Conservation (phyloP, 805 yeast species). For the Kazachstania psychrophila region DNA sequence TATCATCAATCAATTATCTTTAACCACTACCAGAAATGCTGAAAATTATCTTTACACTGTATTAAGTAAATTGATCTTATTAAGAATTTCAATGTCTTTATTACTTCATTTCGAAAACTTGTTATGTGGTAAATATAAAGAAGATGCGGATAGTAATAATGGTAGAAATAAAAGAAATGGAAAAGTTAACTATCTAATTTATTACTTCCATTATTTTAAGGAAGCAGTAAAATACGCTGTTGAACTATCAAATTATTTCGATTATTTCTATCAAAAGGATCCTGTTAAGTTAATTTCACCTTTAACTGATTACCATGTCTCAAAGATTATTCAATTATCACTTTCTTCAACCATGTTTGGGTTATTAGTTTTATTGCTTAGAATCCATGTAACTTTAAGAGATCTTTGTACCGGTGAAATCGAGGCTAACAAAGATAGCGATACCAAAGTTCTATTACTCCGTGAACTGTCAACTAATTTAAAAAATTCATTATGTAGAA, state of each 20-base stretch:
- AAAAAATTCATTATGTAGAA: slow-evolving; percentile 15
- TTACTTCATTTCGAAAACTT: slow-evolving; percentile 24
- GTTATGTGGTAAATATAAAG: slow-evolving; percentile 1
- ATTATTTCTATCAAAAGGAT: slow-evolving; percentile 16
- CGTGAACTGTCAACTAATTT: slow-evolving; percentile 12
- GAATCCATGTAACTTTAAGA: slow-evolving; percentile 9
- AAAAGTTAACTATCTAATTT: slow-evolving; percentile 6
- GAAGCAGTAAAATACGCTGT: slow-evolving; percentile 4
- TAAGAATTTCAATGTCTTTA: slow-evolving; percentile 23
- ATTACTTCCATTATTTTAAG: slow-evolving; percentile 17
- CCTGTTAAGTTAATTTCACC: slow-evolving; percentile 11
- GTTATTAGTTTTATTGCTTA: slow-evolving; percentile 17
- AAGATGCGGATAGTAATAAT: not conserved
- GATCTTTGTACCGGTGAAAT: not conserved
- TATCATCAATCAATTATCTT: slow-evolving; percentile 4
- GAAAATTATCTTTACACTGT: slow-evolving; percentile 18
- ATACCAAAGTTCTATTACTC: slow-evolving; percentile 4
- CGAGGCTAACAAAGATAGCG: not conserved
- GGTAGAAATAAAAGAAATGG: not conserved
- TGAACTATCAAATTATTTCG: slow-evolving; percentile 7
- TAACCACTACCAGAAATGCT: slow-evolving; percentile 9
- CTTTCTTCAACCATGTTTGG: slow-evolving; percentile 20
- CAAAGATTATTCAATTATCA: slow-evolving; percentile 22
- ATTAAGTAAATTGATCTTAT: slow-evolving; percentile 16
- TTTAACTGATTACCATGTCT: slow-evolving; percentile 15